Percentiles rank a stretch among this genome's conserved stretches.
These are phyloP conservation scores for Aegilops speltoides DNA, from an alignment of 176 grass and related monocot genomes.

Conservation along the genomic window DNA sequence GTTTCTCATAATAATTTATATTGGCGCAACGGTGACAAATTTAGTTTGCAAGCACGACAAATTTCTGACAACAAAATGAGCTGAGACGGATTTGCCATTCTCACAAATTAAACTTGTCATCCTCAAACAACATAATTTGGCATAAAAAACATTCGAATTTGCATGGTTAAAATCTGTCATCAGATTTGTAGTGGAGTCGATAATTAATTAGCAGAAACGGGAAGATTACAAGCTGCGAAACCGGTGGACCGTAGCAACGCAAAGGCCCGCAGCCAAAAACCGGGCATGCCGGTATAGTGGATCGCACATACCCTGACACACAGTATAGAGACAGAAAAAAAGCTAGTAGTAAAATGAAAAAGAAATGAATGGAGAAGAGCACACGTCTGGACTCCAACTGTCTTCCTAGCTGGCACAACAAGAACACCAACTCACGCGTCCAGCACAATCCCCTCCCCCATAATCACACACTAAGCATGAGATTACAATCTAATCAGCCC, in stretches of 20 bases:
- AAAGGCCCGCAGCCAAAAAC: neutral
- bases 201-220: neutral
- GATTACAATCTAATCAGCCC: conserved; percentile 40
- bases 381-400: conserved; percentile 35
- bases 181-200: too few relatives aligned
- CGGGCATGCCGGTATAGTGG: neutral
- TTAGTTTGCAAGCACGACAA: too few relatives aligned
- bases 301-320: neutral
- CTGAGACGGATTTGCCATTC: too few relatives aligned
- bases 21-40: too few relatives aligned
- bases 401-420: conserved; percentile 46
- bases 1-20: too few relatives aligned
- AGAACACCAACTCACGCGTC: conserved; percentile 53
- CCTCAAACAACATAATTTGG: too few relatives aligned
- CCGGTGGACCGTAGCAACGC: neutral
- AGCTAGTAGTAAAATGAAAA: neutral
- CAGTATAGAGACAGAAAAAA: neutral
- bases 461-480: conserved; percentile 55
- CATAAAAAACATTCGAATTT: too few relatives aligned
- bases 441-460: conserved; percentile 38
- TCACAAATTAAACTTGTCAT: too few relatives aligned
- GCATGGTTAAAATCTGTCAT: too few relatives aligned
- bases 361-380: neutral
- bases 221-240: neutral
- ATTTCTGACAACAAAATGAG: too few relatives aligned